These are phyloP conservation scores for Mucor velutinosus DNA, from an alignment of 371 early-diverging fungal genomes.

Conservation along the genomic window DNA sequence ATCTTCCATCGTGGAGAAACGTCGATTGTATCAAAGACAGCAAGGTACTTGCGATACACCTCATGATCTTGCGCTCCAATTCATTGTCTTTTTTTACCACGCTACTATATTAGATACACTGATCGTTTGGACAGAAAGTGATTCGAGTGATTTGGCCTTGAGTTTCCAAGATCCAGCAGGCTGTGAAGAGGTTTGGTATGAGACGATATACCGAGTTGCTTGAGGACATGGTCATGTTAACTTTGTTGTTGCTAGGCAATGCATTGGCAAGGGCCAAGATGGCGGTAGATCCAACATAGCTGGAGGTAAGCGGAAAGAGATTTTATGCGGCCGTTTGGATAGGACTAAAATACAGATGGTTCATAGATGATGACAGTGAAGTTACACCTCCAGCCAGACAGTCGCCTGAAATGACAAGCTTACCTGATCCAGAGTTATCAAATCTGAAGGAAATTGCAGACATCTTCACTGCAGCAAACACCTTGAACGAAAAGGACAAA, in stretches of 20 bases:
- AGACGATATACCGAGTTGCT: conserved; percentile 1
- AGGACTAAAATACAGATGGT: neutral
- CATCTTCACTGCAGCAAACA: conserved; percentile 48
- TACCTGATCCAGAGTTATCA: conserved; percentile 65
- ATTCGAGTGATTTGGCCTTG: conserved; percentile 79
- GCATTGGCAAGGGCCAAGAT: conserved; percentile 17
- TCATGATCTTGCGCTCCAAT: neutral
- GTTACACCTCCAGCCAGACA: neutral
- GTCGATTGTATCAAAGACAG: conserved; percentile 76
- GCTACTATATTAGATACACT: conserved; percentile 67
- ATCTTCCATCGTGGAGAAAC: conserved; percentile 62
- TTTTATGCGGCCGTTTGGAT: neutral
- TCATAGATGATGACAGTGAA: conserved; percentile 1
- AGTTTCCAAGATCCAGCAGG: conserved; percentile 90
- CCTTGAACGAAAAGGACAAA: conserved; percentile 52
- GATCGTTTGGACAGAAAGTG: conserved; percentile 91
- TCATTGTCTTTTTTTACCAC: conserved; percentile 14
- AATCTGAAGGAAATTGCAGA: conserved; percentile 68
- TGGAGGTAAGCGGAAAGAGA: conserved; percentile 4
- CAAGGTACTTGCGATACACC: conserved; percentile 59
- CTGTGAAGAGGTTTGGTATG: conserved; percentile 81
- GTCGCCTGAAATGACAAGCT: conserved; percentile 13
- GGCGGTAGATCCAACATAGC: conserved; percentile 6
- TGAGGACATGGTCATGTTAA: neutral
- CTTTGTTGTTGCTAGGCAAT: conserved; percentile 3